phyloP scores from a whole-genome alignment of 305 asterid species.

The Lippia alba region DNA sequence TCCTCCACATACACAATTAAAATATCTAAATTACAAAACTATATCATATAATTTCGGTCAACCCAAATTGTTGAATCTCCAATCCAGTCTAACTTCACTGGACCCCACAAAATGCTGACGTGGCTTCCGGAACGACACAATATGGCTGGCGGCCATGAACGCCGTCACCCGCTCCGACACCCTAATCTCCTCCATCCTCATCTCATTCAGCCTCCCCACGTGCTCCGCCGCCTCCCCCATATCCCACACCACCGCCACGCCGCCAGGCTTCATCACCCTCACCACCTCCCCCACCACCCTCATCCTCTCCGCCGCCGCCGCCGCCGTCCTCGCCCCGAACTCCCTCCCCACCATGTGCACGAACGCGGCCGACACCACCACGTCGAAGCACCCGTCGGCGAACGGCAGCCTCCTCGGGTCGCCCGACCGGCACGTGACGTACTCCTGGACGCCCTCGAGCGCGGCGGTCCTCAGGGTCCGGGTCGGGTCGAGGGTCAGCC shows the following conservation, averaged over 20 bases:
- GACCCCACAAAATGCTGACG: conserved; percentile 75
- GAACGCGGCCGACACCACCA: conserved; percentile 90
- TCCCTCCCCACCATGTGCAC: conserved; percentile 93
- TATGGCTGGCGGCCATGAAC: conserved; percentile 87
- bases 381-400: conserved; percentile 83
- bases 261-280: conserved; percentile 86
- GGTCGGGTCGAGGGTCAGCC: conserved; percentile 54
- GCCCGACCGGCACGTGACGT: conserved; percentile 95
- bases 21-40: not conserved
- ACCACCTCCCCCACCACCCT: conserved; percentile 84
- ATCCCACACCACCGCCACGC: conserved; percentile 94
- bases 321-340: conserved; percentile 78
- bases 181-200: conserved; percentile 91
- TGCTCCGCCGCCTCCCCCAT: conserved; percentile 83
- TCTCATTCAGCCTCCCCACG: conserved; percentile 74
- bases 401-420: conserved; percentile 88
- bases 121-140: conserved; percentile 84
- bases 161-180: conserved; percentile 95
- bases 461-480: conserved; percentile 79
- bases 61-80: conserved; percentile 81
- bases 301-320: conserved; percentile 86
- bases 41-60: conserved; percentile 34
- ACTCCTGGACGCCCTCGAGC: conserved; percentile 89
- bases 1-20: not conserved
- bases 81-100: conserved; percentile 78